Evolutionary conservation across 2,329 filamentous ascomycete genomes (phyloP).

Genomic region (Calonectria pauciramosa): DNA sequence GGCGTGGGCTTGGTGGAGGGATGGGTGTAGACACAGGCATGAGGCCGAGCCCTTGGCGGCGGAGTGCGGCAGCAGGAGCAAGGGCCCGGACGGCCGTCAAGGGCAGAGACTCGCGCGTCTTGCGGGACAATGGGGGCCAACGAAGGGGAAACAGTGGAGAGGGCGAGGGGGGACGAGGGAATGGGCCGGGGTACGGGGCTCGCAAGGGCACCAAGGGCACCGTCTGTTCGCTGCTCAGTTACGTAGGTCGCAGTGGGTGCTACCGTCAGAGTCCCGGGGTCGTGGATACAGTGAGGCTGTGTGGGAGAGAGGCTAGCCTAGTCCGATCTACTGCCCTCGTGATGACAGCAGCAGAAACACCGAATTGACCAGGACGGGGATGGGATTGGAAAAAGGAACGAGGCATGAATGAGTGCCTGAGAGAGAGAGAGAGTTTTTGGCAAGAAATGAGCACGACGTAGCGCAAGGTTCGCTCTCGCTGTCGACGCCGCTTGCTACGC

Average conservation of each 20-base stretch:
- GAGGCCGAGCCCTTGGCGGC: constrained; percentile 44
- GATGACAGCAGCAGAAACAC: neutral
- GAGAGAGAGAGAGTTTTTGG: neutral
- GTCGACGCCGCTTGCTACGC: neutral
- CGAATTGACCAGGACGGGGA: neutral
- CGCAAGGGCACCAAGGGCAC: neutral
- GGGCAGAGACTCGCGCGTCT: constrained; percentile 28
- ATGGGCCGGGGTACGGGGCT: neutral
- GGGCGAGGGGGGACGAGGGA: constrained; percentile 6
- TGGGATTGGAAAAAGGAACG: neutral
- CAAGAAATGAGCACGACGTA: neutral
- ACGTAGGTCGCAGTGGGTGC: constrained; percentile 3
- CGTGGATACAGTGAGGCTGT: constrained; percentile 40
- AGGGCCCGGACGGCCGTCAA: constrained; percentile 5
- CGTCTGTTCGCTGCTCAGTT: constrained; percentile 10
- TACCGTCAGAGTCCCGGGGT: constrained; percentile 1
- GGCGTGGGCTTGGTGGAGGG: constrained; percentile 4
- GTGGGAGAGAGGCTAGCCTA: constrained; percentile 19
- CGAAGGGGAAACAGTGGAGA: constrained; percentile 4
- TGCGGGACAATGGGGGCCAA: constrained; percentile 19
- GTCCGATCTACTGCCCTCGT: neutral
- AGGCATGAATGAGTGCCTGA: neutral
- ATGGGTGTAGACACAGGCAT: constrained; percentile 31
- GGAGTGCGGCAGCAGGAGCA: constrained; percentile 17
- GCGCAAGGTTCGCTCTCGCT: neutral